Conservation (phyloP, 73 alveolate species). For the Stentor roeselii region DNA sequence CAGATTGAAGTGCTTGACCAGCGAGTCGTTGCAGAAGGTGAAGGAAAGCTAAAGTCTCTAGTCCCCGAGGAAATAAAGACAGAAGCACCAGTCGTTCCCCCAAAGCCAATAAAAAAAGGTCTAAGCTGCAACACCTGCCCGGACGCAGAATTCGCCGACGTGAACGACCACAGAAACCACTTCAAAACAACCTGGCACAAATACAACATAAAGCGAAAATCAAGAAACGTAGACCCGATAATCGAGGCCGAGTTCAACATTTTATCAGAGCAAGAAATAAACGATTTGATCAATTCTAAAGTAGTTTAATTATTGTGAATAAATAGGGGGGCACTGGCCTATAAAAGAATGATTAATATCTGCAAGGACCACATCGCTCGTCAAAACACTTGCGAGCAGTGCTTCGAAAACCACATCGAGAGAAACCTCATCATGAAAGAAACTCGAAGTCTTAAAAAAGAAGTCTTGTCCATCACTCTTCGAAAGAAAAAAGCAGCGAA, state of each 20-base stretch:
- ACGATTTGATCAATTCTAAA: not conserved
- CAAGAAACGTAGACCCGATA: slow-evolving; percentile 18
- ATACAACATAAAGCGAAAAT: slow-evolving; percentile 39
- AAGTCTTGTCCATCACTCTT: no score
- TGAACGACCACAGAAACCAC: slow-evolving; percentile 47
- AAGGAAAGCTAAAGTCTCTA: not conserved
- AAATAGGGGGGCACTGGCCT: not conserved
- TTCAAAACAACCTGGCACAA: slow-evolving; percentile 73
- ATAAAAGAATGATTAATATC: not conserved
- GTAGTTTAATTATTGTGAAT: not conserved
- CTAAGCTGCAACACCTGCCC: slow-evolving; percentile 2
- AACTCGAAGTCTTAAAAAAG: not conserved
- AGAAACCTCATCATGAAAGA: not conserved
- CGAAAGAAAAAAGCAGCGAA: not conserved
- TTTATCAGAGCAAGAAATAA: slow-evolving; percentile 22
- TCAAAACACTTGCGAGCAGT: not conserved
- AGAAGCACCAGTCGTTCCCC: slow-evolving; percentile 20
- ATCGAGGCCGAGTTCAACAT: slow-evolving; percentile 38
- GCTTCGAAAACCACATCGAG: not conserved
- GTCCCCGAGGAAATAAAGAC: not conserved
- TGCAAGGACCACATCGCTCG: not conserved
- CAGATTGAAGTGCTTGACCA: not conserved
- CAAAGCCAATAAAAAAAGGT: not conserved
- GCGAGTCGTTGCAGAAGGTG: slow-evolving; percentile 14
- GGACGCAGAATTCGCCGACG: slow-evolving; percentile 8